A percentile compares a stretch with the other conserved stretches of the same genome.
These are phyloP conservation scores for Xylaria telfairii DNA, from an alignment of 495 filamentous ascomycete species.

Conservation along the genomic window DNA sequence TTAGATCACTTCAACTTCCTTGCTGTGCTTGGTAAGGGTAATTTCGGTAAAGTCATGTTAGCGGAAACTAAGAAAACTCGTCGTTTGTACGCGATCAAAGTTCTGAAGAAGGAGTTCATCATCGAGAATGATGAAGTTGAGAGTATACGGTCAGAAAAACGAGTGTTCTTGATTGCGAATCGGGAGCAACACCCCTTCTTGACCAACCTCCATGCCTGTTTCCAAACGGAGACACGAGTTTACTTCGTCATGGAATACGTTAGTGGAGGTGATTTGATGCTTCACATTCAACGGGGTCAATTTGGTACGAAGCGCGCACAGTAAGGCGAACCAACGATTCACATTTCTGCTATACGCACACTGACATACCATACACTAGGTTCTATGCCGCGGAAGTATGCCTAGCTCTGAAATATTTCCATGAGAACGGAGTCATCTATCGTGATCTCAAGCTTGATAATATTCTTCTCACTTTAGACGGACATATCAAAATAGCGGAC, in stretches of 20 bases:
- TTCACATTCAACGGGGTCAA: slow-evolving; percentile 96
- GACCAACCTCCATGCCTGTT: slow-evolving; percentile 94
- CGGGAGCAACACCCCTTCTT: slow-evolving; percentile 98
- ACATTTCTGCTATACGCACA: slow-evolving; percentile 12
- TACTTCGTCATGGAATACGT: slow-evolving; percentile 99
- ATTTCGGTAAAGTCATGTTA: slow-evolving; percentile 99
- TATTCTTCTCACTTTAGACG: slow-evolving; percentile 93
- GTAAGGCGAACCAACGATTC: slow-evolving; percentile 59
- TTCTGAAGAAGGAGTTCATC: slow-evolving; percentile 99
- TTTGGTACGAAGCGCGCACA: slow-evolving; percentile 96
- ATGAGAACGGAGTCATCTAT: slow-evolving; percentile 99
- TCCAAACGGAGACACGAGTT: slow-evolving; percentile 97
- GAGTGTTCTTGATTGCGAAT: slow-evolving; percentile 96
- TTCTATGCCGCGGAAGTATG: slow-evolving; percentile 99
- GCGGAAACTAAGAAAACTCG: slow-evolving; percentile 93
- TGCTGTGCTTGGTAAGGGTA: slow-evolving; percentile 97
- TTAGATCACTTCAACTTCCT: slow-evolving; percentile 99
- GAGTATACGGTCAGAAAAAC: slow-evolving; percentile 95
- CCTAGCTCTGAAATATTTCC: slow-evolving; percentile 97
- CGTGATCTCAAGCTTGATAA: slow-evolving; percentile 99
- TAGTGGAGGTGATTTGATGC: slow-evolving; percentile 97
- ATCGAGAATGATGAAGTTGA: slow-evolving; percentile 99
- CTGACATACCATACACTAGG: slow-evolving; percentile 49
- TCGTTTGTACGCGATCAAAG: slow-evolving; percentile 97
- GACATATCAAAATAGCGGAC: slow-evolving; percentile 98